Conservation (phyloP, 75 land plant genomes). For the Cryptomeria japonica region DNA sequence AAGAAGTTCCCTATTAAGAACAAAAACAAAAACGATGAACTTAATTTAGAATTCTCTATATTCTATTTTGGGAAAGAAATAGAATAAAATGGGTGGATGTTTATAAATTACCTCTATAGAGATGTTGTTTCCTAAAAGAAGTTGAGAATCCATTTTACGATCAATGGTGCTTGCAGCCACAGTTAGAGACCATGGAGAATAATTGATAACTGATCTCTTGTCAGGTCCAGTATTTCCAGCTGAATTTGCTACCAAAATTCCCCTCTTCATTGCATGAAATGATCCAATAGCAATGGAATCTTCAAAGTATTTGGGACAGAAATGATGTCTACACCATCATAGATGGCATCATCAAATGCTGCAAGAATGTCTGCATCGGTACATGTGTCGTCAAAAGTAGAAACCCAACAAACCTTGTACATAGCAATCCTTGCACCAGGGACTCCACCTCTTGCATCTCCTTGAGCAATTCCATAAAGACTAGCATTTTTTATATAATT, state of each 20-base stretch:
- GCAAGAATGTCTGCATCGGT: slow-evolving; percentile 40
- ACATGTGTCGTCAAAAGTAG: slow-evolving; percentile 47
- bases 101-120: slow-evolving; percentile 7
- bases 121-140: slow-evolving; percentile 11
- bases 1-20: background rate
- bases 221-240: too few relatives aligned
- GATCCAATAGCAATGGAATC: slow-evolving; percentile 44
- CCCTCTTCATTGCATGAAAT: too few relatives aligned
- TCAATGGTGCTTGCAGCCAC: too few relatives aligned
- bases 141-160: too few relatives aligned
- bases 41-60: background rate
- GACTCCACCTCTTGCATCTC: slow-evolving; percentile 71
- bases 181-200: too few relatives aligned
- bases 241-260: too few relatives aligned
- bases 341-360: too few relatives aligned
- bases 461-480: slow-evolving; percentile 17
- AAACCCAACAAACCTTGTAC: slow-evolving; percentile 86
- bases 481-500: too few relatives aligned
- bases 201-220: too few relatives aligned
- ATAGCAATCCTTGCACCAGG: slow-evolving; percentile 76
- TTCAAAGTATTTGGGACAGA: slow-evolving; percentile 52
- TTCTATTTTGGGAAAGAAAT: background rate
- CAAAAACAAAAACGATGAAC: background rate
- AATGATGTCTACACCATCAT: slow-evolving; percentile 66
- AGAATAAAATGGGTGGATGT: too few relatives aligned